Percentiles rank a stretch among this genome's conserved stretches.
Conservation (phyloP, 163 green algal genomes). For the Coccomyxa subellipsoidea region DNA sequence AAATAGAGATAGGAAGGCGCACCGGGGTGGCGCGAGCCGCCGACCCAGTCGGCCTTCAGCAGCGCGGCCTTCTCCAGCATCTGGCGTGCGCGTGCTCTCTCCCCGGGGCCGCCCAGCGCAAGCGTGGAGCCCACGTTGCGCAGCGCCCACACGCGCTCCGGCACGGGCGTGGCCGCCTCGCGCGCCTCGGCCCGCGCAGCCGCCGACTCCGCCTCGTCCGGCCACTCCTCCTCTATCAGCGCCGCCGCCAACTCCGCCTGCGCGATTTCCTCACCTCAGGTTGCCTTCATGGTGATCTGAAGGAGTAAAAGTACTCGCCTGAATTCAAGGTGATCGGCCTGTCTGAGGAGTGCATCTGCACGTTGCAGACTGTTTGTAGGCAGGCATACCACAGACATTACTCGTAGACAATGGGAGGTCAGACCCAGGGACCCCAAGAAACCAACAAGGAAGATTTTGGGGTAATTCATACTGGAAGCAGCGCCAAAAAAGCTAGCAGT, state of each 20-base stretch:
- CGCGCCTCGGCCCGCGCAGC: conserved; percentile 30
- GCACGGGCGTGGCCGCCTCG: conserved; percentile 46
- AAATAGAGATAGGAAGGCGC: background rate
- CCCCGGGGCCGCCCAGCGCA: conserved; percentile 30
- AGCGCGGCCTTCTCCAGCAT: conserved; percentile 46
- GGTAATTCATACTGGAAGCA: too few relatives aligned
- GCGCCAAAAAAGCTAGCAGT: too few relatives aligned
- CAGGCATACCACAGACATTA: too few relatives aligned
- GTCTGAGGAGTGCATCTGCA: too few relatives aligned
- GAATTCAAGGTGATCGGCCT: too few relatives aligned
- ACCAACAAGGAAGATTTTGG: too few relatives aligned
- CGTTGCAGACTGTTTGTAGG: too few relatives aligned
- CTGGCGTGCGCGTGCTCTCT: conserved; percentile 29
- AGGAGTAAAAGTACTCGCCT: too few relatives aligned
- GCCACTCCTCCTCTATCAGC: conserved; percentile 58
- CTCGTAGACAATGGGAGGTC: too few relatives aligned
- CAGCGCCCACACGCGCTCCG: conserved; percentile 53
- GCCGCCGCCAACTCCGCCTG: conserved; percentile 42
- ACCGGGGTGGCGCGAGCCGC: conserved; percentile 22
- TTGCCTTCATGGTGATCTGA: too few relatives aligned
- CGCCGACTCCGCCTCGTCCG: conserved; percentile 28
- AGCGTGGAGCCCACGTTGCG: conserved; percentile 47
- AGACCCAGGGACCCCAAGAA: too few relatives aligned
- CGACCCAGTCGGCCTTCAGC: conserved; percentile 46
- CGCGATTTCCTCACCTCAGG: too few relatives aligned